These are phyloP conservation scores for Venturia pyrina DNA, from an alignment of 2,329 filamentous ascomycete species.

Conservation along the genomic window DNA sequence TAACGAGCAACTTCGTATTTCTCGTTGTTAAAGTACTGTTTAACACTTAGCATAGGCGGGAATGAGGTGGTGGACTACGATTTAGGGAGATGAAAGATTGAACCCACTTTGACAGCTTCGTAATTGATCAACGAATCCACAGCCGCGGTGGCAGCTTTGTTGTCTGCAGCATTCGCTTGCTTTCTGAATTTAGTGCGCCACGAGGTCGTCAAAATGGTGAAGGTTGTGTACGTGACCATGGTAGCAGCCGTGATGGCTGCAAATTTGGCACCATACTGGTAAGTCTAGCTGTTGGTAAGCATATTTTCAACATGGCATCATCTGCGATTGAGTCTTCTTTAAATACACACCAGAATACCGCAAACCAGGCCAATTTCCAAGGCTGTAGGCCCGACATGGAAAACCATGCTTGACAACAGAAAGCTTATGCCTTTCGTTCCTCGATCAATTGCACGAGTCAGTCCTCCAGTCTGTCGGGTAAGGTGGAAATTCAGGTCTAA, in stretches of 20 bases:
- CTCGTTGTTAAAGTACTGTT: slow-evolving; percentile 90
- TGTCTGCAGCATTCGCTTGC: slow-evolving; percentile 92
- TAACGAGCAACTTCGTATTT: slow-evolving; percentile 87
- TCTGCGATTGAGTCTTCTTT: not conserved
- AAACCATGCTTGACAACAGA: slow-evolving; percentile 93
- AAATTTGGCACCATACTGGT: slow-evolving; percentile 87
- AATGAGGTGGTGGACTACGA: not conserved
- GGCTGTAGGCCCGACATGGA: slow-evolving; percentile 88
- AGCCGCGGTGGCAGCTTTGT: slow-evolving; percentile 86
- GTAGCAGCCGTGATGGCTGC: slow-evolving; percentile 82
- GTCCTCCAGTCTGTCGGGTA: slow-evolving; percentile 83
- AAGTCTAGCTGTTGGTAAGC: slow-evolving; percentile 46
- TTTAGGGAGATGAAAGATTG: not conserved
- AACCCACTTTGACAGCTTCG: slow-evolving; percentile 71
- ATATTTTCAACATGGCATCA: not conserved
- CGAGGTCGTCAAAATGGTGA: slow-evolving; percentile 91
- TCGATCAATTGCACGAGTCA: slow-evolving; percentile 89
- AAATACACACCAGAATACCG: slow-evolving; percentile 63
- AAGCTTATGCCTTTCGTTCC: slow-evolving; percentile 99
- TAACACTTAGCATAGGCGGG: not conserved
- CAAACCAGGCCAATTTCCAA: slow-evolving; percentile 94
- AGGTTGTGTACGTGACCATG: slow-evolving; percentile 91
- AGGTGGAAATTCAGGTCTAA: slow-evolving; percentile 92
- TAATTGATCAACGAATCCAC: slow-evolving; percentile 98
- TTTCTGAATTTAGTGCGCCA: slow-evolving; percentile 96